Conservation (phyloP, 1,139 yeast species). For the Pichia sp. region DNA sequence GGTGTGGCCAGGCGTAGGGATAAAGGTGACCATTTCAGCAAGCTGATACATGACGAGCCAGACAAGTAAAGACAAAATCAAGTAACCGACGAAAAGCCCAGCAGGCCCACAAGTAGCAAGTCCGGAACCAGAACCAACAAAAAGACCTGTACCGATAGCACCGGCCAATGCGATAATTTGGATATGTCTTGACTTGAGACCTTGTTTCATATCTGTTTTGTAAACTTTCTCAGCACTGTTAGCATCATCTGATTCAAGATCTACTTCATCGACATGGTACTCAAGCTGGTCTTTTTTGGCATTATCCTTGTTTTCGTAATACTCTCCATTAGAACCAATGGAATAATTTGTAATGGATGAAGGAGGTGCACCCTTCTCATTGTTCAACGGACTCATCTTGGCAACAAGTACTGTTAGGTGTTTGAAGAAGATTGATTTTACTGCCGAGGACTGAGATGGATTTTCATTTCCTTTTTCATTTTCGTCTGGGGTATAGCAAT, state of each 20-base stretch:
- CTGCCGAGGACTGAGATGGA: no score
- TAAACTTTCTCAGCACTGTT: background rate
- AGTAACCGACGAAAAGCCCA: conserved; percentile 43
- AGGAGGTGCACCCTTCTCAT: background rate
- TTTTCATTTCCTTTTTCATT: no score
- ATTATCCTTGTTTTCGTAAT: background rate
- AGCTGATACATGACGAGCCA: conserved; percentile 54
- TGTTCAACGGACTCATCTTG: background rate
- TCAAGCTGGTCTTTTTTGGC: background rate
- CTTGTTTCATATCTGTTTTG: conserved; percentile 11
- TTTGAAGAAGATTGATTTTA: no score
- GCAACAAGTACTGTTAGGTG: no score
- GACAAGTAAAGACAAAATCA: conserved; percentile 47
- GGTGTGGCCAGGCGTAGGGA: conserved; percentile 46
- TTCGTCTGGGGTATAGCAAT: no score
- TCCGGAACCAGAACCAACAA: conserved; percentile 50
- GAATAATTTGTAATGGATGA: background rate
- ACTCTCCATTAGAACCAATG: background rate
- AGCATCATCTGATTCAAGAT: background rate
- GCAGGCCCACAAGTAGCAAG: conserved; percentile 49
- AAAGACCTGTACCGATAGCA: conserved; percentile 69
- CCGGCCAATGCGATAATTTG: conserved; percentile 79
- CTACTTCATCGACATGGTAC: background rate
- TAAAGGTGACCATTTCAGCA: conserved; percentile 60
- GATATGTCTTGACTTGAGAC: conserved; percentile 41